Evolutionary conservation across 1,284 basidiomycete species (phyloP), one percentile per base, ranked within the genome.

Genomic region (Chalciporus piperatoides): DNA sequence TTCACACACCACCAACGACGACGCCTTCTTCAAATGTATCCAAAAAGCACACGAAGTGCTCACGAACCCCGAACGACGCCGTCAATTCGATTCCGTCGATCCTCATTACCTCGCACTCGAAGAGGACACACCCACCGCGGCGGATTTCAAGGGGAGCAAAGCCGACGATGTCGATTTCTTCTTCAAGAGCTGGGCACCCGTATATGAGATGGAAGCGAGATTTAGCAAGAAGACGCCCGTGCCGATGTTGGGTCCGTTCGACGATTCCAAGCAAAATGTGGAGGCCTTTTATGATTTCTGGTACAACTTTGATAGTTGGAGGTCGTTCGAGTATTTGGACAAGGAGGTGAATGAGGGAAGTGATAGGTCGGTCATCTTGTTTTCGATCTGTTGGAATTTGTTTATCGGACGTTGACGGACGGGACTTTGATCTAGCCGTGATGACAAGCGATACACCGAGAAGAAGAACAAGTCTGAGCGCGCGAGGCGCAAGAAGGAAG

Each of bases 401-500:
- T 10, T 21, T 23, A 19, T 38, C 6, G 36, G 36, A 23, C 10
- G 42, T 36, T 47, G 53, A 41, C 46, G 6, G 36, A 33, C 24
- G 30, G 23, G 23, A 2, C 37, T 51, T 59, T 36, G 59, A 51
- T 43, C 56, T 33, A 92, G 90, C 67, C 96, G 97, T 58, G 96
- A 98, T 68, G 95, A 99, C 69, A 98, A 99, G 76, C 90, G 97
- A 38, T 97, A 95, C 74, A 93, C 92, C 6, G 97, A 99, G 74
- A 98, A 98, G 81, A 99, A 99, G 82, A 99, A 99, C 84, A 96
- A 97, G 72, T 77, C 90, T 19, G 97, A 99, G 73, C 92, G 97
- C 40, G 89, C 92, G 2, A 82, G 92, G 50, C 81, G 93, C 71
- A 99, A 99, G 80, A 98, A 97, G 81, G 97, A 97, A 65, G 97